Percentiles rank a stretch among this genome's conserved stretches.
phyloP scores from a whole-genome alignment of 306 rosid species.

The Trifolium pratense region DNA sequence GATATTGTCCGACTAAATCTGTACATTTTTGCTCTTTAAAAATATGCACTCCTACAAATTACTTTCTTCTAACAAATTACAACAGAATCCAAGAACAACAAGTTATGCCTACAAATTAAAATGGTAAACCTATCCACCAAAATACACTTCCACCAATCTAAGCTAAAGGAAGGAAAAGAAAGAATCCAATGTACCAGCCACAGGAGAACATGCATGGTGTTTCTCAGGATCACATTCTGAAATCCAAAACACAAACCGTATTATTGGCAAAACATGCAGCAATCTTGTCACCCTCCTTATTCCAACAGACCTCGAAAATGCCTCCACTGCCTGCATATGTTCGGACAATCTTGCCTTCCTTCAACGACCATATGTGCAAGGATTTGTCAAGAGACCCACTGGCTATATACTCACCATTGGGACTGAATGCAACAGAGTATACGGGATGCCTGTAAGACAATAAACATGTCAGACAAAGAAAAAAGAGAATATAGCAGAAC shows the following conservation, averaged over 20 bases:
- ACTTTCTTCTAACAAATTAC: constrained; percentile 33
- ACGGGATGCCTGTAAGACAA: constrained; percentile 60
- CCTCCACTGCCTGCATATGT: constrained; percentile 78
- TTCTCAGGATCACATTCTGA: constrained; percentile 48
- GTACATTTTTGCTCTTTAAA: constrained; percentile 28
- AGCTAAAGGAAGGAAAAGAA: constrained; percentile 38
- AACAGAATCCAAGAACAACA: constrained; percentile 34
- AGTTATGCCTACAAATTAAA: constrained; percentile 42
- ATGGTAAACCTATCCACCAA: constrained; percentile 42
- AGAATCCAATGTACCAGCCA: constrained; percentile 41
- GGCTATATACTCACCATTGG: constrained; percentile 82
- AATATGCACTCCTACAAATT: constrained; percentile 24
- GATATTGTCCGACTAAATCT: constrained; percentile 30
- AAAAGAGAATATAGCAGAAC: neutral
- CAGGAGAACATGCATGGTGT: neutral
- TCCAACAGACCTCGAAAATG: constrained; percentile 93
- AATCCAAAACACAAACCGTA: constrained; percentile 64
- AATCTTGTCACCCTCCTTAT: constrained; percentile 84
- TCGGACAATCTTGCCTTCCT: constrained; percentile 80
- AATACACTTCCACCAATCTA: constrained; percentile 44
- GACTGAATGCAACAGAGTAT: constrained; percentile 92
- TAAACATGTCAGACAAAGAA: constrained; percentile 8
- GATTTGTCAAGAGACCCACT: constrained; percentile 88
- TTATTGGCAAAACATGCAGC: constrained; percentile 88
- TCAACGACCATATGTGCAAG: constrained; percentile 82